Conservation (phyloP, 2,329 filamentous ascomycete genomes). For the Trichoderma oligosporum region DNA sequence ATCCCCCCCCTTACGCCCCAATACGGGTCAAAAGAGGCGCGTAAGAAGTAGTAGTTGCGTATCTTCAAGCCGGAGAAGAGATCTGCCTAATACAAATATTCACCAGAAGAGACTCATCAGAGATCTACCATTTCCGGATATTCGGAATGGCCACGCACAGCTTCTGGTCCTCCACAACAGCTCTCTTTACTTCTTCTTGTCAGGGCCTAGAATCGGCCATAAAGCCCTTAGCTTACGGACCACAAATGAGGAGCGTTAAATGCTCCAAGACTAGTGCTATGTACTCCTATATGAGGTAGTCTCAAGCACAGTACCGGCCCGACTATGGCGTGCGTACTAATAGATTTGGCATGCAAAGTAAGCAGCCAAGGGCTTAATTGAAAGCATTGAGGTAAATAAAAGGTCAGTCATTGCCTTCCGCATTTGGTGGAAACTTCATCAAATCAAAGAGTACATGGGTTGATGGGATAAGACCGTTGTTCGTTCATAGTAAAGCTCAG, state of each 20-base stretch:
- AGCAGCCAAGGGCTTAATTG: not conserved
- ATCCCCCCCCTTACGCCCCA: no score
- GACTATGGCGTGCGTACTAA: no score
- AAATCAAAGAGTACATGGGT: no score
- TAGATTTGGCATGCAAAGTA: not conserved
- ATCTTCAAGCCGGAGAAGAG: no score
- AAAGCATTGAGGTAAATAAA: no score
- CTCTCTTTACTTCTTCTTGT: not conserved
- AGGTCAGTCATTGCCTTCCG: not conserved
- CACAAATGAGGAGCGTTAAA: not conserved
- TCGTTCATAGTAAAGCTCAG: no score
- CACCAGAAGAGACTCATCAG: not conserved
- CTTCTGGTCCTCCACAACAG: not conserved
- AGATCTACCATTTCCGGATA: slow-evolving; percentile 9
- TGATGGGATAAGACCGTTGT: no score
- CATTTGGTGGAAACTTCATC: not conserved
- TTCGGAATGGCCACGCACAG: not conserved
- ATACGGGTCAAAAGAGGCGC: not conserved
- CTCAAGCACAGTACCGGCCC: slow-evolving; percentile 5
- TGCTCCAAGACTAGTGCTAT: not conserved
- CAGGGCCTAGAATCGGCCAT: not conserved
- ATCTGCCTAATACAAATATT: not conserved
- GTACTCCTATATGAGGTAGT: not conserved
- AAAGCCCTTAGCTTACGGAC: no score
- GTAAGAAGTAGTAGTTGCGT: no score